Evolutionary conservation across 768 basidiomycete species (phyloP).

Genomic region (Termitomyces titanicus): DNA sequence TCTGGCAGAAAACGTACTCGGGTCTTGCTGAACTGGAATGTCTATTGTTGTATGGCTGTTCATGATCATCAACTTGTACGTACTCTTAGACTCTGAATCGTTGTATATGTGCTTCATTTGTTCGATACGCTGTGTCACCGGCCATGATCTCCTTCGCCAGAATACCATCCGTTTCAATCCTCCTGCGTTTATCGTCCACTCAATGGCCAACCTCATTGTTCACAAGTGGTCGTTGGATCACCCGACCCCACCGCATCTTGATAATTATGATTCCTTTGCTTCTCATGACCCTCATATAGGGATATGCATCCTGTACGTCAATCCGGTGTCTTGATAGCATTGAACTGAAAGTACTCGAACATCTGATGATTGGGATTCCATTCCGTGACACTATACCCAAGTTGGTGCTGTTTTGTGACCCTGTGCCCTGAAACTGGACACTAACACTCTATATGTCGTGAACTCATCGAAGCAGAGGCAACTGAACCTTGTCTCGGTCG

Average conservation of each 20-base stretch:
- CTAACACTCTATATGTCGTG: not conserved
- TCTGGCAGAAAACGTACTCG: too few relatives aligned
- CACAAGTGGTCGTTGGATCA: not conserved
- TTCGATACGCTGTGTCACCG: not conserved
- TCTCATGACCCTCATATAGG: not conserved
- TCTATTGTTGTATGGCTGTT: too few relatives aligned
- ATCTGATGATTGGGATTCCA: not conserved
- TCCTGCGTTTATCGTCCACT: not conserved
- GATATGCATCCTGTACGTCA: not conserved
- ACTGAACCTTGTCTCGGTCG: not conserved
- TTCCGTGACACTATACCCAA: not conserved
- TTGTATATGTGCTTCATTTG: not conserved
- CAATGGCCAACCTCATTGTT: too few relatives aligned
- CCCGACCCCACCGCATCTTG: not conserved
- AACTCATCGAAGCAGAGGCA: not conserved
- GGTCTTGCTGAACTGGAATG: too few relatives aligned
- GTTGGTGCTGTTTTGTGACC: not conserved
- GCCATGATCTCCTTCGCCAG: not conserved
- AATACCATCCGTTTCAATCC: not conserved
- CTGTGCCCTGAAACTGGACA: not conserved
- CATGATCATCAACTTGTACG: not conserved
- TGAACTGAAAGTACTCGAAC: not conserved
- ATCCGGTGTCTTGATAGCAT: not conserved
- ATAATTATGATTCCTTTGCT: not conserved
- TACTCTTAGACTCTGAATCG: not conserved